Base-by-base conservation (phyloP, 495 filamentous ascomycete species). In the Bacidia gigantensis region DNA sequence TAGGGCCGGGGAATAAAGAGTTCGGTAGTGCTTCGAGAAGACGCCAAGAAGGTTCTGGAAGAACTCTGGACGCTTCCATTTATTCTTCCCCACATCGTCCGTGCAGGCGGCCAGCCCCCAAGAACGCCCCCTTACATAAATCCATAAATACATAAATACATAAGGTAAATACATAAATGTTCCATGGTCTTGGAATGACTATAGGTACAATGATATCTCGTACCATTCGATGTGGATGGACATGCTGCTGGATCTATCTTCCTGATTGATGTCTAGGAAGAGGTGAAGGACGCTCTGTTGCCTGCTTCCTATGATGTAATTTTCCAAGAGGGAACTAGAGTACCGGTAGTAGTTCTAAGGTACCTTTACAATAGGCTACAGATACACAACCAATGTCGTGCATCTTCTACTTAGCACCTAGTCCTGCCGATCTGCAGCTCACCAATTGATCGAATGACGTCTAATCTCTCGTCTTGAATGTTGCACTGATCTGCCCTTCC, bases 21-120 rank as follows among this genome's bases (percentile, higher is more conserved):
- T n/a, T 38, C n/a, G n/a, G 41, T 39, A 41, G 50, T 35, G 32
- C 47, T 58, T 55, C 48, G 46, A 23, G 52, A 58, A 58, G 46
- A 26, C 35, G 23, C 52, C 48, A 24, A 41, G 52, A 54, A 46
- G 38, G 52, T 54, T 58, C 51, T 58, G n/a, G 56, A 58, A 54
- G 41, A 18, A 35, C 26, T 58, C 55, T 47, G 46, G n/a, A n/a
- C n/a, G n/a, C n/a, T n/a, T n/a, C 52, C 56, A 47, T 52, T 25
- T 25, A 26, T 50, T 50, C 38, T 57, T 46, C 46, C 47, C 47
- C 47, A 20, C 17, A 20, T 38, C 26, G 22, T 20, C 47, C 25
- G 14, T 11, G 18, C 26, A 23, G 22, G 47, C 41, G 53, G 44
- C 55, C 38, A 53, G 18, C 35, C 20, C 18, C 35, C 29, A 24